Conservation (phyloP, 306 rosid species). For the Begonia peltatifolia region DNA sequence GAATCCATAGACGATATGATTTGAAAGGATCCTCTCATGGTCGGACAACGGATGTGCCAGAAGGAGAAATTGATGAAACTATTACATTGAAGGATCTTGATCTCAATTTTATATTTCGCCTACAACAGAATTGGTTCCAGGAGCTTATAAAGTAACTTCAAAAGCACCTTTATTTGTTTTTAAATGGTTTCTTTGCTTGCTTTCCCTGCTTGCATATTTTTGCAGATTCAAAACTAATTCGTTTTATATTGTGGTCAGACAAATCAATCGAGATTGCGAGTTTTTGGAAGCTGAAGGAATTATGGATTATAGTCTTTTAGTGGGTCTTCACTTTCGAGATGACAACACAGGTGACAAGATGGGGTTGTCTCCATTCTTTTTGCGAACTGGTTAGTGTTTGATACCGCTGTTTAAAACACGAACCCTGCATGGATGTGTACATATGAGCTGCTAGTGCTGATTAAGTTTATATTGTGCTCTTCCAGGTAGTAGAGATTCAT, state of each 20-base stretch:
- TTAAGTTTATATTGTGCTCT: conserved; percentile 7
- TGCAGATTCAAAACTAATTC: conserved; percentile 3
- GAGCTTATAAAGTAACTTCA: conserved; percentile 48
- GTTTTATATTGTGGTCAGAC: conserved; percentile 33
- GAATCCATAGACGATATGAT: conserved; percentile 85
- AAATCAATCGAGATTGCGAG: conserved; percentile 72
- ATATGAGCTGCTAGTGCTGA: background rate
- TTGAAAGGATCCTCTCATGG: conserved; percentile 95
- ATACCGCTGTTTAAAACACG: background rate
- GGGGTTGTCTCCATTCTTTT: conserved; percentile 69
- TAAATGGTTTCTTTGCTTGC: background rate
- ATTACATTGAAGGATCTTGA: conserved; percentile 94
- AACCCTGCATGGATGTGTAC: background rate
- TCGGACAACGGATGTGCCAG: conserved; percentile 58
- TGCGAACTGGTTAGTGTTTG: conserved; percentile 57
- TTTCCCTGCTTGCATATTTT: too few species aligned
- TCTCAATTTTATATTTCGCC: conserved; percentile 79
- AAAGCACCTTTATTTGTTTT: background rate
- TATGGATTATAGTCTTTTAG: conserved; percentile 96
- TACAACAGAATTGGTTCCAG: conserved; percentile 45
- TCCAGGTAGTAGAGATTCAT: conserved; percentile 65
- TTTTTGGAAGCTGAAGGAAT: conserved; percentile 85
- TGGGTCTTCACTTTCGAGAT: conserved; percentile 88
- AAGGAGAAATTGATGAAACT: conserved; percentile 86
- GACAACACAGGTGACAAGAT: conserved; percentile 63